Base-by-base conservation (phyloP, 163 green algal species). In the Chlamydomonas reinhardtii region DNA sequence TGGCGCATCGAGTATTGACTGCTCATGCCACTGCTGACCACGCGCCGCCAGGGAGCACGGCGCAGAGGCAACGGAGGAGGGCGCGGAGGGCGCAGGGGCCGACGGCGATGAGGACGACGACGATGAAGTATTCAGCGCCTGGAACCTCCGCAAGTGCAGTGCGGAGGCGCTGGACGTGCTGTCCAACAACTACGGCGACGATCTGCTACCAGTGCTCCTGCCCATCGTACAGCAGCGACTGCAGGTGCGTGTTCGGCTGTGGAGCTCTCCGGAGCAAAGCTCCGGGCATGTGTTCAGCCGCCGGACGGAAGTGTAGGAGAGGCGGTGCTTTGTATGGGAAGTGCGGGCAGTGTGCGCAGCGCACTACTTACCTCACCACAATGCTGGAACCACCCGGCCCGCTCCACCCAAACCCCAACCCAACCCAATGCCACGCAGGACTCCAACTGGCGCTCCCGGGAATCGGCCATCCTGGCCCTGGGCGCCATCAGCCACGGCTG, bases 401-500 rank as follows among this genome's bases (percentile, higher is more conserved):
- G 11, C 43, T 54, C 48, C 17, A 1, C 34, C 15, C 27, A 0
- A 66, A 56, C 24, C 73, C 37, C 73, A 79, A 11, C 35, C 37
- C 39, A 37, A 31, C 20, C 73, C 24, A 11, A 37, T 14, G 20
- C 14, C 75, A 20, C 76, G 17, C 86, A 93, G 82, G 90, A 95
- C 59, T 32, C 84, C 11, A 93, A 97, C 83, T 97, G 95, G 95
- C 85, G 93, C 24, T 88, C 90, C 54, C 88, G 96, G 15, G 97
- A 99, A 91, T 94, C 90, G 1, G 97, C 96, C 43, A 97, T 99
- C 64, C 88, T 99, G 17, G 96, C 96, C 8, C 89, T 99, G 66
- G 98, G 98, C 8, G 98, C 98, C 3, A 91, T 99, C 32, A 91
- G 89, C 2, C 94, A 99, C 76, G 98, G 98, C 31, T 99, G 98